Percentiles rank a stretch among this genome's conserved stretches.
Evolutionary conservation across 2,329 filamentous ascomycete genomes (phyloP).

Genomic region (Rugonectria rugulosa): DNA sequence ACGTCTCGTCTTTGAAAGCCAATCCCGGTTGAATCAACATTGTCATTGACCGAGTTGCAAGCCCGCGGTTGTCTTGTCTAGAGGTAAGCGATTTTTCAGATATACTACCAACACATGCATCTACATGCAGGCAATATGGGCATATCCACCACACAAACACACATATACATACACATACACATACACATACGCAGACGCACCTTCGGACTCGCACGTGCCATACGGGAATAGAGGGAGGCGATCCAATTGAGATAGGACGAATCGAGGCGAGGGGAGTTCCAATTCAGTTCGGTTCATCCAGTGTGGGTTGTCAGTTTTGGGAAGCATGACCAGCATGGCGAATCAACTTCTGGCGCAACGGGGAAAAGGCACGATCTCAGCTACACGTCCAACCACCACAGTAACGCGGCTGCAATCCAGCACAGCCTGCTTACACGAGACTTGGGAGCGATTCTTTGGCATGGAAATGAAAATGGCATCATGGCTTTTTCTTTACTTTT

Average conservation of each 20-base stretch:
- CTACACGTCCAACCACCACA: background rate
- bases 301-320: conserved; percentile 1
- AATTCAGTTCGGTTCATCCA: conserved; percentile 4
- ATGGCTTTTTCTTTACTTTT: too few species aligned
- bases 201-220: conserved; percentile 8
- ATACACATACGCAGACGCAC: background rate
- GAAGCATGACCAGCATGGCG: too few species aligned
- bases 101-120: conserved; percentile 10
- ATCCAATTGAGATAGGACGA: conserved; percentile 11
- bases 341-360: background rate
- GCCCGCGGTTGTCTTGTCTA: background rate
- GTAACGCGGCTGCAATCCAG: conserved; percentile 3
- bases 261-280: background rate
- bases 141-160: background rate
- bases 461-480: too few species aligned
- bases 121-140: conserved; percentile 1
- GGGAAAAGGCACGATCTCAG: too few species aligned
- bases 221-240: background rate
- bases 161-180: background rate
- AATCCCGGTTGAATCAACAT: background rate
- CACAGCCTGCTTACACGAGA: background rate
- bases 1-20: background rate
- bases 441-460: too few species aligned
- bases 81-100: conserved; percentile 19
- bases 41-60: background rate